These are phyloP conservation scores for Russula griseocarnosa DNA, from an alignment of 768 basidiomycete genomes.

Conservation along the genomic window DNA sequence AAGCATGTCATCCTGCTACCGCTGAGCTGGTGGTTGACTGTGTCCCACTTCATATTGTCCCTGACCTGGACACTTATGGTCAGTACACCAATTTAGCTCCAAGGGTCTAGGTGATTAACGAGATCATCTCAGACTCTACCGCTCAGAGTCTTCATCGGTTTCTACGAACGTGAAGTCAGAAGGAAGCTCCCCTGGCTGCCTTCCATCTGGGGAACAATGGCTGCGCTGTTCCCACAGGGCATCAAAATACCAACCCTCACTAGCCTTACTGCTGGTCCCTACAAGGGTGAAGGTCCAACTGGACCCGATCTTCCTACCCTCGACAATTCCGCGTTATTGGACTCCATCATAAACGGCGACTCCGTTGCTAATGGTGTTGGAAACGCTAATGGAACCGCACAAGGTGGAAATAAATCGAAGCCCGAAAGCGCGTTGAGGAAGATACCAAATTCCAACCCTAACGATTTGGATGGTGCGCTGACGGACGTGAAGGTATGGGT, in stretches of 20 bases:
- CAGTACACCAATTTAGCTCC: not conserved
- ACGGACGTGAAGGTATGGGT: constrained; percentile 13
- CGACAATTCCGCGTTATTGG: not conserved
- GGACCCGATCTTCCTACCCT: constrained; percentile 11
- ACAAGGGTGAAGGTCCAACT: constrained; percentile 19
- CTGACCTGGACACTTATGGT: constrained; percentile 11
- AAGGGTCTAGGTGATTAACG: not conserved
- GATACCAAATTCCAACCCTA: not conserved
- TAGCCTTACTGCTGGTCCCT: constrained; percentile 12
- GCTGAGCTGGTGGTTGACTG: constrained; percentile 24
- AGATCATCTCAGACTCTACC: constrained; percentile 17
- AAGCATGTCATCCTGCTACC: constrained; percentile 19
- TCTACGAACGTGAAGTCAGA: constrained; percentile 24
- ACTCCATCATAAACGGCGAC: constrained; percentile 3
- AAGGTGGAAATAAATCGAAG: constrained; percentile 10
- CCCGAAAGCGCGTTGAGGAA: constrained; percentile 20
- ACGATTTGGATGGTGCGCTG: not conserved
- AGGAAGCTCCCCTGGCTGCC: constrained; percentile 21
- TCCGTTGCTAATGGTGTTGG: not conserved
- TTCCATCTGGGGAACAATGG: constrained; percentile 18
- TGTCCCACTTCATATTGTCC: not conserved
- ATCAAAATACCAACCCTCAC: constrained; percentile 20
- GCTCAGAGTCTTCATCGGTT: constrained; percentile 12
- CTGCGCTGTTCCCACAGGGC: constrained; percentile 21
- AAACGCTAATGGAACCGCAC: not conserved